Evolutionary conservation across 306 rosid genomes (phyloP), one percentile per base, ranked within the genome.

Genomic region (Cyclanthera cordifolia): DNA sequence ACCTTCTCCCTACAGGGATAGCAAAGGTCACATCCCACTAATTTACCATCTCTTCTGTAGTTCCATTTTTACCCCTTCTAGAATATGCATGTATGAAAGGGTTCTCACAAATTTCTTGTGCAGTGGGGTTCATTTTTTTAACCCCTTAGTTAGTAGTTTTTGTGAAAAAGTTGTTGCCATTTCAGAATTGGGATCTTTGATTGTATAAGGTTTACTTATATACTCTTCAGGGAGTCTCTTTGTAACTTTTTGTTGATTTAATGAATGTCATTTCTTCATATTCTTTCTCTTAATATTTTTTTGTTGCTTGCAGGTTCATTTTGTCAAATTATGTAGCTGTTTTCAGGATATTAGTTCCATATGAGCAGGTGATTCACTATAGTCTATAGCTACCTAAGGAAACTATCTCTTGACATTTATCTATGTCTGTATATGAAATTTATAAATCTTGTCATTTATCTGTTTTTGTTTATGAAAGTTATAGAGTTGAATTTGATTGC

Each of bases 311-410:
- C 75, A 89, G 96, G 87, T 93, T 93, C 74, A 66, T 93, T 75
- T 82, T 93, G 81, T 89, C 98, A 76, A 93, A 83, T 74, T 89
- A 93, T 85, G 95, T 81, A 78, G 82, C 91, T 72, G 83, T 89
- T 73, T 93, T 93, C 85, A 78, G 80, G 82, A 77, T 79, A 70
- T 81, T 93, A 81, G 77, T 87, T 69, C 95, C 95, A 45, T 93
- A 93, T 81, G 90, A 87, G 82, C 89, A 84, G 96, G 98, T 89
- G 77, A 79, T 59, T 34, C 76, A 71, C 76, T 69, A 72, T 15
- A 45, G 67, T 68, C 53, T 67, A 34, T 1, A 27, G 30, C 30
- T 27, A 50, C 54, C 49, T 77, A n/a, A 51, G 68, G 45, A 61
- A 51, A 32, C 9, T 72, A 30, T 70, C 54, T 71, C 74, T 66